These are phyloP conservation scores for Pseudogymnoascus verrucosus DNA, from an alignment of 2,329 filamentous ascomycete genomes.

Conservation along the genomic window DNA sequence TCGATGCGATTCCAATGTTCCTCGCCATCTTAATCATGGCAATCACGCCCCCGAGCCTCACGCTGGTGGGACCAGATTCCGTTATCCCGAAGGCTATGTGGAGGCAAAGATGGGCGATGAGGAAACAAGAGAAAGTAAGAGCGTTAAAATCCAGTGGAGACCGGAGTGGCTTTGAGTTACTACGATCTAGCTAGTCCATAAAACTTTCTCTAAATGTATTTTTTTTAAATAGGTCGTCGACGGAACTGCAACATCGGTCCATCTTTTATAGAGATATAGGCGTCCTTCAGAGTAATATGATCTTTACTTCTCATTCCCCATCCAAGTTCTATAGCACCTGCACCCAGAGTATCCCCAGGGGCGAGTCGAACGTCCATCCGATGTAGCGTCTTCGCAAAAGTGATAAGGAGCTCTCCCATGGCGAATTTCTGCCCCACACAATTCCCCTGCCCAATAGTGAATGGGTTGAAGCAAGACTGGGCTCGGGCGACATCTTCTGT, in stretches of 20 bases:
- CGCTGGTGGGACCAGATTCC: background rate
- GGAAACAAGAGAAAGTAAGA: background rate
- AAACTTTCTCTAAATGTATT: background rate
- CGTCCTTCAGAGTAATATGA: background rate
- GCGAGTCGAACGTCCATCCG: conserved; percentile 10
- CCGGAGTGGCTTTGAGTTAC: background rate
- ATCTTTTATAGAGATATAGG: background rate
- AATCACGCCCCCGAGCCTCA: background rate
- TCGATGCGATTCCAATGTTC: conserved; percentile 47
- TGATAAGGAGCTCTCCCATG: conserved; percentile 13
- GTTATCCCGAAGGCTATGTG: conserved; percentile 4
- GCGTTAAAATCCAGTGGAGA: background rate
- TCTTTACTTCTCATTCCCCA: conserved; percentile 1
- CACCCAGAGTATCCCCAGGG: background rate
- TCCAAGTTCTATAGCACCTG: background rate
- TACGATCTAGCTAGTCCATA: background rate
- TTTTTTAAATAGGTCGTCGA: background rate
- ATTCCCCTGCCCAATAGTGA: conserved; percentile 11
- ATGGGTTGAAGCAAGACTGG: conserved; percentile 11
- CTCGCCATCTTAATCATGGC: conserved; percentile 13
- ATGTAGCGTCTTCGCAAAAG: conserved; percentile 6
- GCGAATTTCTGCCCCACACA: conserved; percentile 15
- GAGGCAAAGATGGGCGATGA: background rate
- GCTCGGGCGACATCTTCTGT: conserved; percentile 12
- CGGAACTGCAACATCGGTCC: background rate